Conservation (phyloP, 345 rosid genomes). For the Mallotus nudiflorus region DNA sequence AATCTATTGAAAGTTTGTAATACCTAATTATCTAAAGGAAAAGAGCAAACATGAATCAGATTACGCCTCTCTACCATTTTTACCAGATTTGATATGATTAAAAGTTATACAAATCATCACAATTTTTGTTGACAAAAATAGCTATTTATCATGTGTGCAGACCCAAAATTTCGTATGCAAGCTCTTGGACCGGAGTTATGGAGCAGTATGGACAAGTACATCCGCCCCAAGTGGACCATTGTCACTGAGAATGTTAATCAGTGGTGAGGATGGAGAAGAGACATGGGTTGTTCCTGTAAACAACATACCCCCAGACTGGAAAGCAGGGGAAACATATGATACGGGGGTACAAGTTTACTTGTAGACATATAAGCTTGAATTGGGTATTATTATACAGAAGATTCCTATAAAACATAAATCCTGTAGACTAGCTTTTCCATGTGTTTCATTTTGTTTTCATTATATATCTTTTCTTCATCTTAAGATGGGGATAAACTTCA, state of each 20-base stretch:
- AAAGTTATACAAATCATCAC: no score
- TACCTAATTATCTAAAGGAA: no score
- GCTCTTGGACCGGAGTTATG: slow-evolving; percentile 51
- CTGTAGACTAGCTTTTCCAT: background rate
- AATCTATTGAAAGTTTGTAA: no score
- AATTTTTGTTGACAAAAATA: background rate
- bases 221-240: slow-evolving; percentile 60
- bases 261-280: slow-evolving; percentile 58
- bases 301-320: slow-evolving; percentile 61
- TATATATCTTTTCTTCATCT: background rate
- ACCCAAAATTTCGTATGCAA: slow-evolving; percentile 53
- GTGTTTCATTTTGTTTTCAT: background rate
- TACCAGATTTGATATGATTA: no score
- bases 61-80: no score
- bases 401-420: no score
- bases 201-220: slow-evolving; percentile 57
- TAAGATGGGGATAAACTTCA: background rate
- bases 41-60: no score
- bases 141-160: slow-evolving; percentile 27
- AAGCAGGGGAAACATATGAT: slow-evolving; percentile 60
- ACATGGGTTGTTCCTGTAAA: slow-evolving; percentile 62
- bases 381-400: no score
- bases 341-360: slow-evolving; percentile 54
- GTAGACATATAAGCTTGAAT: no score
- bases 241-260: slow-evolving; percentile 61